Conservation (phyloP, 768 basidiomycete species). For the Favolaschia claudopus region DNA sequence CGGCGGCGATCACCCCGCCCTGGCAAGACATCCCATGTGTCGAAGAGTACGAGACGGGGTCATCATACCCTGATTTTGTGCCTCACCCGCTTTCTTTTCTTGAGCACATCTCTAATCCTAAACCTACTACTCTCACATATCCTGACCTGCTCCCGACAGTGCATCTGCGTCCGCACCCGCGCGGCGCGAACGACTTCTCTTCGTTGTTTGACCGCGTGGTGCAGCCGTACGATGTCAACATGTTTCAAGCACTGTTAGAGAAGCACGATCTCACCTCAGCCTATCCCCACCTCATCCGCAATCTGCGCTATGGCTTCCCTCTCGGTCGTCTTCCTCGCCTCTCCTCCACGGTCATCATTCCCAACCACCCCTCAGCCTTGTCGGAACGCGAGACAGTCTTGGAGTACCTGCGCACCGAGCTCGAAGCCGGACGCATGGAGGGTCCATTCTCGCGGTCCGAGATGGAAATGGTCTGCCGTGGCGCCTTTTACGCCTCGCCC, state of each 20-base stretch:
- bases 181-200: neutral
- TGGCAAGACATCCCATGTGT: no score
- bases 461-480: slow-evolving; percentile 28
- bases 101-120: no score
- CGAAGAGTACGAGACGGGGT: no score
- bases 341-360: neutral
- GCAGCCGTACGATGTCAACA: slow-evolving; percentile 38
- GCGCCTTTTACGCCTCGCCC: slow-evolving; percentile 35
- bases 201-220: slow-evolving; percentile 30
- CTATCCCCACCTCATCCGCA: slow-evolving; percentile 39
- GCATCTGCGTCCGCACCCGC: no score
- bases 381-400: slow-evolving; percentile 5
- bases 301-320: slow-evolving; percentile 41
- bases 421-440: slow-evolving; percentile 1
- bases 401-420: slow-evolving; percentile 20
- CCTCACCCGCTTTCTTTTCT: no score
- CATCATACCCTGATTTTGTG: no score
- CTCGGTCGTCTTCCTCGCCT: slow-evolving; percentile 36
- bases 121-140: no score
- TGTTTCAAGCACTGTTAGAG: slow-evolving; percentile 32
- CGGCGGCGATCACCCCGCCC: no score
- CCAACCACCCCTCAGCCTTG: slow-evolving; percentile 18
- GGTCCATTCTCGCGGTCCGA: slow-evolving; percentile 19
- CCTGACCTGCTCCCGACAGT: no score
- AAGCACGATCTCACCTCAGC: slow-evolving; percentile 27